A percentile compares a stretch with the other conserved stretches of the same genome.
Conservation (phyloP, 192 early-diverging fungal genomes). For the Anaeromyces robustus region DNA sequence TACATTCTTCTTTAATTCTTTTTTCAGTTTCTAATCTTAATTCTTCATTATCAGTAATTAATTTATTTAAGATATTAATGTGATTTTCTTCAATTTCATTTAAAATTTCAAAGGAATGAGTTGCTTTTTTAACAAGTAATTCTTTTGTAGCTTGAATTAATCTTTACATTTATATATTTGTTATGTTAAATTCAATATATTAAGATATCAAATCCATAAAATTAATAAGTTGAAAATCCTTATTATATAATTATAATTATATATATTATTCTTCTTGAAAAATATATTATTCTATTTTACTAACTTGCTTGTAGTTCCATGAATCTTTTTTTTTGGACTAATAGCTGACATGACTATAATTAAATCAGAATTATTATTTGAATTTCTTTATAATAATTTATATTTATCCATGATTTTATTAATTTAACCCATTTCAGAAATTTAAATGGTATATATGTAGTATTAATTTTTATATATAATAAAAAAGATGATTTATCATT, state of each 20-base stretch:
- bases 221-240: no score
- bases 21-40: neutral
- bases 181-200: no score
- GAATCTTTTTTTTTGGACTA: neutral
- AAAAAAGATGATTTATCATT: no score
- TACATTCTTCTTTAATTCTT: neutral
- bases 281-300: neutral
- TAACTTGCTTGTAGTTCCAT: neutral
- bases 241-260: no score
- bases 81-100: neutral
- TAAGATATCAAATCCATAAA: no score
- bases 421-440: no score
- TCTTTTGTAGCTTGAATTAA: neutral
- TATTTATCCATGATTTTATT: no score
- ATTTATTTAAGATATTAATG: neutral
- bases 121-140: neutral
- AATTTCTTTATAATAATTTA: no score
- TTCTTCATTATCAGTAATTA: neutral
- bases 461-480: no score
- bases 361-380: neutral
- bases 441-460: no score
- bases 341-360: neutral
- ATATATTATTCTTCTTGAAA: no score
- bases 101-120: neutral
- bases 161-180: neutral